Evolutionary conservation across 805 yeast species (phyloP).

Genomic region (Candida khao-thaluensis): DNA sequence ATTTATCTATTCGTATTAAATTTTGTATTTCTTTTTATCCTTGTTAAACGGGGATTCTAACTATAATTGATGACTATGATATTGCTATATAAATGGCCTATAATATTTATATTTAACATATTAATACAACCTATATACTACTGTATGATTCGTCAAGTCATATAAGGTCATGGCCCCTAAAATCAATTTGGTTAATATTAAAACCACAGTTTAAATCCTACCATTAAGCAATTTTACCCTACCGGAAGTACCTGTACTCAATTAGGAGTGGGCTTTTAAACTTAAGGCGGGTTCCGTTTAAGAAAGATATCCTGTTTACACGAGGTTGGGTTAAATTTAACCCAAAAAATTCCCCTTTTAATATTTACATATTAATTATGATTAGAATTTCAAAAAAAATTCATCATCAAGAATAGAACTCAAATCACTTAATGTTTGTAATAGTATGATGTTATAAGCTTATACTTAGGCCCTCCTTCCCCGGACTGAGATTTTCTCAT

Average conservation of each 20-base stretch:
- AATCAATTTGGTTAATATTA: too few relatives aligned
- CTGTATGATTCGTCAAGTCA: too few relatives aligned
- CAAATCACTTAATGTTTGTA: too few relatives aligned
- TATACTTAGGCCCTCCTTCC: slow-evolving; percentile 1
- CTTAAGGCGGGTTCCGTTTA: background rate
- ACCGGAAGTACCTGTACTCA: background rate
- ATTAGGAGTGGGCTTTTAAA: background rate
- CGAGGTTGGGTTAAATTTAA: background rate
- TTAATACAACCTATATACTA: too few relatives aligned
- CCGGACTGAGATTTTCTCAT: slow-evolving; percentile 8
- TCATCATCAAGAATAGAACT: too few relatives aligned
- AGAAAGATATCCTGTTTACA: slow-evolving; percentile 2
- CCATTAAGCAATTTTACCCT: background rate
- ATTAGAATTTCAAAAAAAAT: slow-evolving; percentile 2
- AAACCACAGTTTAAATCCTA: too few relatives aligned
- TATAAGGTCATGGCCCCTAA: too few relatives aligned
- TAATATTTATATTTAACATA: too few relatives aligned
- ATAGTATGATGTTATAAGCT: background rate
- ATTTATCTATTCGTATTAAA: slow-evolving; percentile 6
- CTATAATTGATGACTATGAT: slow-evolving; percentile 6
- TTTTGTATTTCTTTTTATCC: slow-evolving; percentile 7
- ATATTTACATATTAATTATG: slow-evolving; percentile 2
- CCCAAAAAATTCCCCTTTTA: slow-evolving; percentile 5
- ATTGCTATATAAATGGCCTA: slow-evolving; percentile 3
- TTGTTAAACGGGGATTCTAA: slow-evolving; percentile 4